These are phyloP conservation scores for Helotiales sp. DNA, from an alignment of 2,329 filamentous ascomycete species.

Conservation along the genomic window DNA sequence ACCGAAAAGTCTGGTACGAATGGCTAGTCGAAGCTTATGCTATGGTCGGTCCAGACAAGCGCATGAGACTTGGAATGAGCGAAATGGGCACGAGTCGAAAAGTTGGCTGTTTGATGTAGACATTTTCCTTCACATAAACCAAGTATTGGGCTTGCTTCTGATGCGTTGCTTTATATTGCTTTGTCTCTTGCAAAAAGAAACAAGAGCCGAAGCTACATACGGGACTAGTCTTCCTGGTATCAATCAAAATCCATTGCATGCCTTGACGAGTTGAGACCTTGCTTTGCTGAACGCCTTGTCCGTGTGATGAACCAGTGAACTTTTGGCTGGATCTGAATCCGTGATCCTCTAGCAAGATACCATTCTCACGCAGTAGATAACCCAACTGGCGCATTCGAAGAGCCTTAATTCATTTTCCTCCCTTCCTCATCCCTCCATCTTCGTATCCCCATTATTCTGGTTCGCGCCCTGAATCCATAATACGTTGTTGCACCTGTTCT, in stretches of 20 bases:
- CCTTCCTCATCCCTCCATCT: slow-evolving; percentile 50
- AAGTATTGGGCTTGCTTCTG: not conserved
- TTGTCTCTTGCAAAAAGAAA: not conserved
- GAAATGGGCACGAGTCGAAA: slow-evolving; percentile 69
- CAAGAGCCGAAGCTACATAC: not conserved
- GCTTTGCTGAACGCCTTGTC: slow-evolving; percentile 31
- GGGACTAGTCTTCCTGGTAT: slow-evolving; percentile 11
- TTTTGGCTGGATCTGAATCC: slow-evolving; percentile 11
- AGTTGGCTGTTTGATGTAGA: slow-evolving; percentile 69
- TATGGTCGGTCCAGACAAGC: slow-evolving; percentile 57
- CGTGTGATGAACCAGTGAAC: slow-evolving; percentile 24
- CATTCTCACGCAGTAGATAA: slow-evolving; percentile 4
- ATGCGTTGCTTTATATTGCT: not conserved
- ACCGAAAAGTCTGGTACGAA: slow-evolving; percentile 97
- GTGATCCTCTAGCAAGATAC: not conserved
- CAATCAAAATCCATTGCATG: slow-evolving; percentile 25
- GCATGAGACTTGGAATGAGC: slow-evolving; percentile 65
- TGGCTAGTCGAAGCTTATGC: slow-evolving; percentile 89
- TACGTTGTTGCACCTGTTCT: slow-evolving; percentile 86
- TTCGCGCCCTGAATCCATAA: slow-evolving; percentile 76
- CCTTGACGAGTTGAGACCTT: slow-evolving; percentile 18
- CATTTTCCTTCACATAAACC: not conserved
- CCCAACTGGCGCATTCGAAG: not conserved
- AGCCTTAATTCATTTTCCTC: not conserved
- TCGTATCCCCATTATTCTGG: slow-evolving; percentile 52